A percentile compares a stretch with the other conserved stretches of the same genome.
Evolutionary conservation across 2,329 filamentous ascomycete species (phyloP).

Genomic region (Fusarium robinianum): DNA sequence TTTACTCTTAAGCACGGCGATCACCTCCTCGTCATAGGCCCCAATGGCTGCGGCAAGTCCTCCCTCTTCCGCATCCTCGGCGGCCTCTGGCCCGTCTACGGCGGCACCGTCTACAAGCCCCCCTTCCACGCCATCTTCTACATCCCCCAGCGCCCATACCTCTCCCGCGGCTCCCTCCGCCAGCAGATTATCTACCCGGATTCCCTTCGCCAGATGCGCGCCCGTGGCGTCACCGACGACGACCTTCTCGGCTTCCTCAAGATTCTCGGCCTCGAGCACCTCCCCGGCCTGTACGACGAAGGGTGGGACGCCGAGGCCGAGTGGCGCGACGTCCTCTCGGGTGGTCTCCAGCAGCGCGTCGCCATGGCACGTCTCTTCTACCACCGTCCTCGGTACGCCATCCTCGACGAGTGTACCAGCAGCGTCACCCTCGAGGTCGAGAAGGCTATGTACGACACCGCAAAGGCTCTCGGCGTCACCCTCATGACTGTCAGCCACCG

Average conservation of each 20-base stretch:
- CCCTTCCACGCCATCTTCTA: conserved; percentile 95
- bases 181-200: conserved; percentile 98
- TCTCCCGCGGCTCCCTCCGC: conserved; percentile 87
- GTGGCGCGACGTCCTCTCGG: conserved; percentile 93
- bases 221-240: conserved; percentile 78
- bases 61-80: conserved; percentile 95
- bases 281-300: conserved; percentile 74
- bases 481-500: conserved; percentile 96
- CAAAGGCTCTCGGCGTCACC: conserved; percentile 88
- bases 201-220: conserved; percentile 81
- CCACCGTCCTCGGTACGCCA: conserved; percentile 89
- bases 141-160: conserved; percentile 92
- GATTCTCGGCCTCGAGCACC: conserved; percentile 79
- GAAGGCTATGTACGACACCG: conserved; percentile 95
- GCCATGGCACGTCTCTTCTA: conserved; percentile 97
- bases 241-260: conserved; percentile 78
- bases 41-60: conserved; percentile 96
- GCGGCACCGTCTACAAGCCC: conserved; percentile 89
- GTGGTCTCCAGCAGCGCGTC: conserved; percentile 91
- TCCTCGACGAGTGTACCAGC: conserved; percentile 95
- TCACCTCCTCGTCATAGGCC: conserved; percentile 91
- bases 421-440: conserved; percentile 95
- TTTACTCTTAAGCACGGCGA: conserved; percentile 87
- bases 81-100: conserved; percentile 96
- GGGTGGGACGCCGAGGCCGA: conserved; percentile 95